These are phyloP conservation scores for Acacia concinna DNA, from an alignment of 331 rosid genomes.

Conservation along the genomic window DNA sequence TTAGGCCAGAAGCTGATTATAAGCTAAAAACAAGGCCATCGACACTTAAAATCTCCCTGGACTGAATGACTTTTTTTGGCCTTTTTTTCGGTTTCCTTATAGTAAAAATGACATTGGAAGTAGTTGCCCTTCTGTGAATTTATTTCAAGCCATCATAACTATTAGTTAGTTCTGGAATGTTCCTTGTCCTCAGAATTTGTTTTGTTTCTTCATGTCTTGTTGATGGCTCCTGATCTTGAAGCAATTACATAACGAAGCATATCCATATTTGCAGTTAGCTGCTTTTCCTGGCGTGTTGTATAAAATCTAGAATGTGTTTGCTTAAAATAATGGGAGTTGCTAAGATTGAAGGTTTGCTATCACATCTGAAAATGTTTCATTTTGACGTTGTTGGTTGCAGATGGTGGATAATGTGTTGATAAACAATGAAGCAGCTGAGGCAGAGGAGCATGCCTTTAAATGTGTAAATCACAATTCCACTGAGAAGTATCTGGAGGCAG, in stretches of 20 bases:
- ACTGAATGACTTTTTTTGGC: background rate
- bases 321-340: constrained; percentile 1
- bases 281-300: background rate
- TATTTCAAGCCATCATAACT: no score
- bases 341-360: constrained; percentile 9
- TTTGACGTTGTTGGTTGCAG: constrained; percentile 42
- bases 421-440: constrained; percentile 58
- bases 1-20: background rate
- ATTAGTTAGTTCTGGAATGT: no score
- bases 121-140: no score
- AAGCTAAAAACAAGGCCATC: background rate
- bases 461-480: constrained; percentile 24
- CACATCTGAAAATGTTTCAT: constrained; percentile 8
- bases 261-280: background rate
- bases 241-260: background rate
- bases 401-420: constrained; percentile 64
- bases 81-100: background rate
- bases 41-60: background rate
- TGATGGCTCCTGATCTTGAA: background rate
- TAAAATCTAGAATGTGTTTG: background rate
- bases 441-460: constrained; percentile 34
- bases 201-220: background rate
- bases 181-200: background rate
- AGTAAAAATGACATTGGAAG: background rate
- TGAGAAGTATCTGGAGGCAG: constrained; percentile 42